phyloP scores from a whole-genome alignment of 495 filamentous ascomycete species.

The Lasiosphaeris hirsuta region DNA sequence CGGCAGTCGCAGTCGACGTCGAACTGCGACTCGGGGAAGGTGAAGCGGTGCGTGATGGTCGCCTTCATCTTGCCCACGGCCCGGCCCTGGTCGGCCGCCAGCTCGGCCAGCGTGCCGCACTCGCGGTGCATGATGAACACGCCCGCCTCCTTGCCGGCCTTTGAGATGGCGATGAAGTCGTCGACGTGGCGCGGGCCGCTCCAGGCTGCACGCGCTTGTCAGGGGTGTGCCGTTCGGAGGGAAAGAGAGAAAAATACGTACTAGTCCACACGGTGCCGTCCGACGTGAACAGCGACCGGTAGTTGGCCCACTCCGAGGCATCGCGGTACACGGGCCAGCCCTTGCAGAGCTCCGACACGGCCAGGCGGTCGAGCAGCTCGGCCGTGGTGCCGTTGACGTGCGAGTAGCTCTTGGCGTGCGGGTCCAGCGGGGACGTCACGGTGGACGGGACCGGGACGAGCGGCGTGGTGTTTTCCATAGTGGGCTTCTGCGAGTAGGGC shows the following conservation, averaged over 20 bases:
- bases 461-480: neutral
- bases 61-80: conserved; percentile 71
- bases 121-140: conserved; percentile 68
- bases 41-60: conserved; percentile 65
- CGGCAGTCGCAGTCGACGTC: conserved; percentile 63
- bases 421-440: conserved; percentile 44
- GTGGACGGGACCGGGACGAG: conserved; percentile 1
- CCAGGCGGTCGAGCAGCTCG: conserved; percentile 50
- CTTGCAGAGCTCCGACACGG: conserved; percentile 61
- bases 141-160: conserved; percentile 56
- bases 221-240: no score
- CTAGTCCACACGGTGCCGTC: conserved; percentile 61
- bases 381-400: conserved; percentile 54
- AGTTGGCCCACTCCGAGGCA: conserved; percentile 64
- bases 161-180: conserved; percentile 58
- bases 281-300: conserved; percentile 56
- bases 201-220: conserved; percentile 43
- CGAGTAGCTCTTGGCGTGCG: conserved; percentile 42
- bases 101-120: conserved; percentile 60
- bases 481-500: neutral
- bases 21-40: conserved; percentile 41
- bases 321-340: conserved; percentile 66
- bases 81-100: conserved; percentile 40
- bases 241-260: conserved; percentile 20
- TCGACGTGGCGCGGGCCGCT: conserved; percentile 50